phyloP scores from a whole-genome alignment of 1,139 yeast genomes.

The Protomyces macrosporus region DNA sequence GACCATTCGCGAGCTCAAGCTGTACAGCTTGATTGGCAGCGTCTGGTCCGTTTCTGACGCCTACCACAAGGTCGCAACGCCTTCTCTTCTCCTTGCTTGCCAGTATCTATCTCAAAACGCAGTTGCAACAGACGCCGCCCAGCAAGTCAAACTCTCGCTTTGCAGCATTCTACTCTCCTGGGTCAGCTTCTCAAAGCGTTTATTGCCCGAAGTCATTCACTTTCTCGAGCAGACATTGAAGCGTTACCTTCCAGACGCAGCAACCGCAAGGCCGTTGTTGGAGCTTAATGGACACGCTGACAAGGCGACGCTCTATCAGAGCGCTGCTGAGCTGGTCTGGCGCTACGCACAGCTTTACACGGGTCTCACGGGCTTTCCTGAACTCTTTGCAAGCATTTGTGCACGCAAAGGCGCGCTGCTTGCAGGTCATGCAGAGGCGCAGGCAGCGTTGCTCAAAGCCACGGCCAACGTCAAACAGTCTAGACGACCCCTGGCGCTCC shows the following conservation, averaged over 20 bases:
- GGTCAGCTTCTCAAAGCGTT: conserved; percentile 74
- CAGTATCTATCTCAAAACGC: conserved; percentile 58
- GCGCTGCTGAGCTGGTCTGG: conserved; percentile 10
- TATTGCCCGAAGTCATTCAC: conserved; percentile 67
- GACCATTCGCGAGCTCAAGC: conserved; percentile 42
- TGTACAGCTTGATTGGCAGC: conserved; percentile 65
- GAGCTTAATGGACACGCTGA: background rate
- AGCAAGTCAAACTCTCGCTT: conserved; percentile 55
- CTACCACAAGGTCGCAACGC: conserved; percentile 85
- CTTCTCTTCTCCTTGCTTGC: conserved; percentile 66
- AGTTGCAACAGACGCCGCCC: conserved; percentile 40
- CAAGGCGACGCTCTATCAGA: conserved; percentile 11
- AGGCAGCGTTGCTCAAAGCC: conserved; percentile 40
- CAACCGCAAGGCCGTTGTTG: background rate
- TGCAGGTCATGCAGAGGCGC: conserved; percentile 26
- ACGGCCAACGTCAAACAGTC: conserved; percentile 48
- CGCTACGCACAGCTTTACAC: conserved; percentile 48
- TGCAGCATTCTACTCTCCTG: conserved; percentile 58
- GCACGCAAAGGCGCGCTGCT: conserved; percentile 37
- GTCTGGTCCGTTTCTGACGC: conserved; percentile 92
- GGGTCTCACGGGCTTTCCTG: conserved; percentile 59
- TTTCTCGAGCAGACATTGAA: background rate
- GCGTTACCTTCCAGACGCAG: background rate
- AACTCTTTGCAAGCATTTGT: conserved; percentile 41
- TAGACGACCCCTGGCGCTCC: conserved; percentile 73